Base-by-base conservation (phyloP, 2,329 filamentous ascomycete genomes). In the Phaeomoniella chlamydospora region DNA sequence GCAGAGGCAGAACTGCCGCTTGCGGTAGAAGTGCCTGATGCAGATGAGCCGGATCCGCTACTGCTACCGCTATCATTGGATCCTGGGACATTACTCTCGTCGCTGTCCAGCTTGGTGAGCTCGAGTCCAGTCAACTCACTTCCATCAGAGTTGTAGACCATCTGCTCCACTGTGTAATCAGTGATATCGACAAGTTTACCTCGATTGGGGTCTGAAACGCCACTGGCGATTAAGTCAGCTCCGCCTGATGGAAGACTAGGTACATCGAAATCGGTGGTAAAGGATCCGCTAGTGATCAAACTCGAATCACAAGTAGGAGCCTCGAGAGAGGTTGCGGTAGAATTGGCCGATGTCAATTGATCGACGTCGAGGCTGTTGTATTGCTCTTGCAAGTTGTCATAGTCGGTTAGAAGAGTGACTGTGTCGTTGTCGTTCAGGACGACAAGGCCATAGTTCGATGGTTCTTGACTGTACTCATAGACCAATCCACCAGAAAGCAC, bases 221-320 rank as follows among this genome's bases (percentile, higher is more conserved):
- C 87, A 34, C 80, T 74, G 45, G 82, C 66, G 52, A 94, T 88
- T 49, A 94, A 67, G 32, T 71, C 66, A 41, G 77, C 65, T 29
- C 76, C 77, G 44, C 77, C 80, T 3, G 70, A 64, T 10, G 85
- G 85, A 4, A 74, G 65, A 3, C 51, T 59, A 33, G 80, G 87
- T 39, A 94, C 64, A 32, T 77, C 78, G 63, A 93, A 96, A 66
- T 84, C 80, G 55, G 63, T 77, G 58, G 70, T 72, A 66, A 94
- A 93, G 42, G 68, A 70, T n/a, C 18, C 16, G 19, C 47, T 42
- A 40, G 68, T 60, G 59, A 94, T 87, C 37, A 93, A 65, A 41
- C 64, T 68, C 18, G 65, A 40, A 43, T 61, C 62, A 65, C 88
- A 94, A 38, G 58, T 64, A 19, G 81, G 77, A 3, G 81, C 57